Evolutionary conservation across 2,329 filamentous ascomycete species (phyloP).

Genomic region (Hymenoscyphus scutula): DNA sequence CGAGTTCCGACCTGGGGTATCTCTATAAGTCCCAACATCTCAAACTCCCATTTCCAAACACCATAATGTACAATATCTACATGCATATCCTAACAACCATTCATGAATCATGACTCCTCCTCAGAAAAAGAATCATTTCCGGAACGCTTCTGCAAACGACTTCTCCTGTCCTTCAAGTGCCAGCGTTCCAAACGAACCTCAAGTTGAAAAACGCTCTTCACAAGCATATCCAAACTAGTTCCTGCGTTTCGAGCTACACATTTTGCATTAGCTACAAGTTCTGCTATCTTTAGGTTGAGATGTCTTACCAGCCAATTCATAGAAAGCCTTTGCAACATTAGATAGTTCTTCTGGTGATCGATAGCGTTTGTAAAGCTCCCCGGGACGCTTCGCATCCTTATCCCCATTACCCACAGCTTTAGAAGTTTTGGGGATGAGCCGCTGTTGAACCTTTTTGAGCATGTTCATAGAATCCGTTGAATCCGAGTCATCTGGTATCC

Average conservation of each 20-base stretch:
- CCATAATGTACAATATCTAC: not conserved
- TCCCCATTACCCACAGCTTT: conserved; percentile 24
- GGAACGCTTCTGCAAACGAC: conserved; percentile 4
- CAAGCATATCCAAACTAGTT: conserved; percentile 27
- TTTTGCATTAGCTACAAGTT: conserved; percentile 4
- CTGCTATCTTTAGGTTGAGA: conserved; percentile 5
- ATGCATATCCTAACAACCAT: too few species aligned
- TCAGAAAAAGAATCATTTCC: not conserved
- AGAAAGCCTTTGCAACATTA: conserved; percentile 42
- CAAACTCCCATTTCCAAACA: not conserved
- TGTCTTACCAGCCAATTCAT: conserved; percentile 42
- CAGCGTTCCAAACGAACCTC: conserved; percentile 33
- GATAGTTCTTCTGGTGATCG: conserved; percentile 44
- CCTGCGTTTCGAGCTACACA: conserved; percentile 30
- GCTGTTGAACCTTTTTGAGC: conserved; percentile 30
- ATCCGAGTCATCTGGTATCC: conserved; percentile 28
- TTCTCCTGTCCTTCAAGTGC: conserved; percentile 29
- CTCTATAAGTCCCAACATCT: not conserved
- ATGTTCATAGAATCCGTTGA: conserved; percentile 21
- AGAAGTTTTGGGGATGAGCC: conserved; percentile 30
- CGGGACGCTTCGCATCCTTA: conserved; percentile 31
- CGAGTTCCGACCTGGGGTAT: too few species aligned
- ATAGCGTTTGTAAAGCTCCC: conserved; percentile 39
- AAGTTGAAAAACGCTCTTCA: conserved; percentile 30
- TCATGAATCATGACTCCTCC: not conserved